Base-by-base conservation (phyloP, 345 rosid genomes). In the Noccaea caerulescens region DNA sequence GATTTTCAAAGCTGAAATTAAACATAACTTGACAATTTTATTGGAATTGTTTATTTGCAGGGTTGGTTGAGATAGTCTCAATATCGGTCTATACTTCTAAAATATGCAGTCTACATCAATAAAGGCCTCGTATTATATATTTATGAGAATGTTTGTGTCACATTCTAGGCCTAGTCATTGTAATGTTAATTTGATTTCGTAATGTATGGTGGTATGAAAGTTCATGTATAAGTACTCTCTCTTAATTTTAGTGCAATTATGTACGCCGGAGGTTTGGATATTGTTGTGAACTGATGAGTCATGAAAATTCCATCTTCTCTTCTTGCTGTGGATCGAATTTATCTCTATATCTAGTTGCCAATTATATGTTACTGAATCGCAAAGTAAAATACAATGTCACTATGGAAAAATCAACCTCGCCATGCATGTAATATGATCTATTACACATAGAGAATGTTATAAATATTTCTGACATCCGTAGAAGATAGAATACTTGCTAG, bases 61-160 rank as follows among this genome's bases (percentile, higher is more conserved):
- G 64, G 50, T 72, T 63, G 70, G 76, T 63, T 72, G 63, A 72
- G 63, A 54, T 36, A 45, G 36, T 25, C 54, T 30, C 46, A 58
- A 6, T 60, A 57, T 41, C 27, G 37, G 20, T 33, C 54, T 62
- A 33, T 46, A 11, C 8, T 34, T 18, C 23, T 20, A 8, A 39
- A 8, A 30, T 54, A 44, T 37, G 32, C 27, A 14, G 36, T 63
- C 10, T 51, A 38, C 13, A 52, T 71, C 36, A 71, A 71, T 71
- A 72, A 64, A 72, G 39, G 10, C 33, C 33, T 56, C n/a, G 8
- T 46, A 63, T 44, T n/a, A 10, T 13, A 43, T 45, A 34, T 36
- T 9, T 20, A n/a, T 62, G 58, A 38, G 34, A 69, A 13, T 63
- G 45, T 61, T 14, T 68, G 71, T 53, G 59, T 71, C 20, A 37